phyloP scores from a whole-genome alignment of 2,329 filamentous ascomycete genomes.

The Pleurostoma richardsiae region DNA sequence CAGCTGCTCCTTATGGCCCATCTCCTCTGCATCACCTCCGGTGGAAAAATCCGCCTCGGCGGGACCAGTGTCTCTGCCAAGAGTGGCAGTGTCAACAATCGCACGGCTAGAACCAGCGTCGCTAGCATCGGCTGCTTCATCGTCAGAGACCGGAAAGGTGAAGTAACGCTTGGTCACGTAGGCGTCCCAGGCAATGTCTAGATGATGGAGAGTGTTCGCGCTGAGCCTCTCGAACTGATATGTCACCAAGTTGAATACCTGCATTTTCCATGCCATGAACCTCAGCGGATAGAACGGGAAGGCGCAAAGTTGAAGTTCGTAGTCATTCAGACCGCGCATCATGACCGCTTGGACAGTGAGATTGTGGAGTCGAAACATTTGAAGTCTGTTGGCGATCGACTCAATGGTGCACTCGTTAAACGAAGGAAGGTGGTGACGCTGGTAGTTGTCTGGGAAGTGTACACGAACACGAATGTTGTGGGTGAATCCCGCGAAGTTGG shows the following conservation, averaged over 20 bases:
- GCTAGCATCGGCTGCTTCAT: no score
- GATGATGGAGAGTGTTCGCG: not conserved
- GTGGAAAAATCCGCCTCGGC: no score
- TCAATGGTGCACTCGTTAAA: slow-evolving; percentile 7
- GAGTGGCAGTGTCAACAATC: no score
- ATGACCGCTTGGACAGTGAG: slow-evolving; percentile 5
- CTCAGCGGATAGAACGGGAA: slow-evolving; percentile 9
- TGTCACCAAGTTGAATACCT: slow-evolving; percentile 2
- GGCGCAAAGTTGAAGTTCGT: slow-evolving; percentile 6
- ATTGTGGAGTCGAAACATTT: not conserved
- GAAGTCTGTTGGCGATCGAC: not conserved
- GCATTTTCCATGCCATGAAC: slow-evolving; percentile 6
- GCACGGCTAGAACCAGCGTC: no score
- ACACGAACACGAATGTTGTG: slow-evolving; percentile 5
- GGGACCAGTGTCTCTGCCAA: no score
- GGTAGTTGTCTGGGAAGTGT: slow-evolving; percentile 8
- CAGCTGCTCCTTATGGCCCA: no score
- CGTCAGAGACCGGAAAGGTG: not conserved
- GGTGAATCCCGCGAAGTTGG: slow-evolving; percentile 5
- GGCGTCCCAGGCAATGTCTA: slow-evolving; percentile 2
- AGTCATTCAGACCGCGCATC: slow-evolving; percentile 4
- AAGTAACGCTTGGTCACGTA: slow-evolving; percentile 1
- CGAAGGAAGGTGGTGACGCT: slow-evolving; percentile 3
- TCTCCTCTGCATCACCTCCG: no score
- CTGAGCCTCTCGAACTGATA: slow-evolving; percentile 1